Evolutionary conservation across 148 eudicot genomes (phyloP).

Genomic region (Drosera capensis): DNA sequence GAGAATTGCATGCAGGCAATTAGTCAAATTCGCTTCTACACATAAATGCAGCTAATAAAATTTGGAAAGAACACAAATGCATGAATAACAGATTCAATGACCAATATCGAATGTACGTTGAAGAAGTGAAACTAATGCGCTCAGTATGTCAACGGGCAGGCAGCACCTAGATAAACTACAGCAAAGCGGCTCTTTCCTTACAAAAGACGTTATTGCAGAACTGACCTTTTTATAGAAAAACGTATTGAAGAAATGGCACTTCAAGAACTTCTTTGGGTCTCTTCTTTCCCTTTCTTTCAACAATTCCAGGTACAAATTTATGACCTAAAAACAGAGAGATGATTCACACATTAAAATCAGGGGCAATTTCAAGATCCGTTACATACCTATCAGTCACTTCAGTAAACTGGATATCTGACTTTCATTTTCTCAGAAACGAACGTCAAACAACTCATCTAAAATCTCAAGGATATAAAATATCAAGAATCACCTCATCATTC

Average conservation of each 20-base stretch:
- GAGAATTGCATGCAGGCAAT: too few relatives aligned
- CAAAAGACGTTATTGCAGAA: too few relatives aligned
- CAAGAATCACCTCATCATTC: constrained; percentile 67
- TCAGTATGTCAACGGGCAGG: too few relatives aligned
- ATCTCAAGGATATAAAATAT: neutral
- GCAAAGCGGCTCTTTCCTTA: too few relatives aligned
- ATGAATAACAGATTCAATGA: too few relatives aligned
- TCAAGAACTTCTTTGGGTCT: constrained; percentile 71
- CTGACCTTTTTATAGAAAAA: constrained; percentile 95
- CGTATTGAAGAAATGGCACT: constrained; percentile 92
- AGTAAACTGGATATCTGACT: neutral
- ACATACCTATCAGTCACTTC: neutral
- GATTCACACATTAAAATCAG: constrained; percentile 5
- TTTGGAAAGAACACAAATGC: too few relatives aligned
- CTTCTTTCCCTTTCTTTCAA: constrained; percentile 90
- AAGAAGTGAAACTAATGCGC: too few relatives aligned
- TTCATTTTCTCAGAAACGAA: neutral
- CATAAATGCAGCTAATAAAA: too few relatives aligned
- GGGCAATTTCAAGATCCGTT: neutral
- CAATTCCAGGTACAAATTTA: constrained; percentile 71
- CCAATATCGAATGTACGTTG: too few relatives aligned
- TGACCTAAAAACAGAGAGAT: constrained; percentile 41
- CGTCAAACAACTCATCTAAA: neutral
- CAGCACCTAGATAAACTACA: too few relatives aligned
- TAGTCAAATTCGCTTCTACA: too few relatives aligned